A percentile compares a stretch with the other conserved stretches of the same genome.
phyloP scores from a whole-genome alignment of 2,329 filamentous ascomycete species.

The Falciphora oryzae region DNA sequence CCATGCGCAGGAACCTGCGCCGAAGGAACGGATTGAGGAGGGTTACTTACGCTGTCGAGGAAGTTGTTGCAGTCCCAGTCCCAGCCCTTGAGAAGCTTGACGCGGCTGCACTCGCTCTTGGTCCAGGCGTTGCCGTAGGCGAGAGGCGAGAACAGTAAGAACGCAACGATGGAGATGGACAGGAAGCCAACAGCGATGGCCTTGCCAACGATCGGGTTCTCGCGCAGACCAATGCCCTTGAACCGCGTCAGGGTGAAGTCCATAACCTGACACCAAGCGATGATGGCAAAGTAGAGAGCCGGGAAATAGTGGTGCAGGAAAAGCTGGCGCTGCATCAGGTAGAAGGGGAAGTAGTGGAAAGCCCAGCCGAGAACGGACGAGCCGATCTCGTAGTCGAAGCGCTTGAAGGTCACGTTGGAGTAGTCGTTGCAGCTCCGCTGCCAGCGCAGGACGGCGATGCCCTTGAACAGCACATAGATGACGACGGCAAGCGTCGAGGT shows the following conservation, averaged over 20 bases:
- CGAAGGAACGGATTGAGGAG: slow-evolving; percentile 20
- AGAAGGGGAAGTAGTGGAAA: slow-evolving; percentile 99
- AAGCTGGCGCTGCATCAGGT: slow-evolving; percentile 93
- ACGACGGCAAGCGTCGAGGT: slow-evolving; percentile 71
- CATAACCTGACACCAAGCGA: slow-evolving; percentile 81
- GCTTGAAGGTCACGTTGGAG: slow-evolving; percentile 74
- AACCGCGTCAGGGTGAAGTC: slow-evolving; percentile 79
- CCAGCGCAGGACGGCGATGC: slow-evolving; percentile 81
- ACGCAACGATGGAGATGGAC: slow-evolving; percentile 66
- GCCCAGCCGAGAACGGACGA: slow-evolving; percentile 89
- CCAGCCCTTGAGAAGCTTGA: slow-evolving; percentile 86
- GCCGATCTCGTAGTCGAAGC: slow-evolving; percentile 96
- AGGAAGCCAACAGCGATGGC: slow-evolving; percentile 70
- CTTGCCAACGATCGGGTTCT: slow-evolving; percentile 68
- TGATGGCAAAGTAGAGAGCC: slow-evolving; percentile 89
- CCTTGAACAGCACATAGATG: slow-evolving; percentile 80
- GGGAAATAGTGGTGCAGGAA: slow-evolving; percentile 99
- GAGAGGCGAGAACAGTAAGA: slow-evolving; percentile 80
- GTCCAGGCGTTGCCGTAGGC: slow-evolving; percentile 96
- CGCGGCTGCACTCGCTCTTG: slow-evolving; percentile 73
- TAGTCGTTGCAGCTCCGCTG: slow-evolving; percentile 92
- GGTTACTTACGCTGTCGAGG: slow-evolving; percentile 68
- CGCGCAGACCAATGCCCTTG: slow-evolving; percentile 58
- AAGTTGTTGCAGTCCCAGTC: slow-evolving; percentile 99
- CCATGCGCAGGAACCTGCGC: slow-evolving; percentile 31